Conservation (phyloP, 257 asterid species). For the Ligustrum vulgare region DNA sequence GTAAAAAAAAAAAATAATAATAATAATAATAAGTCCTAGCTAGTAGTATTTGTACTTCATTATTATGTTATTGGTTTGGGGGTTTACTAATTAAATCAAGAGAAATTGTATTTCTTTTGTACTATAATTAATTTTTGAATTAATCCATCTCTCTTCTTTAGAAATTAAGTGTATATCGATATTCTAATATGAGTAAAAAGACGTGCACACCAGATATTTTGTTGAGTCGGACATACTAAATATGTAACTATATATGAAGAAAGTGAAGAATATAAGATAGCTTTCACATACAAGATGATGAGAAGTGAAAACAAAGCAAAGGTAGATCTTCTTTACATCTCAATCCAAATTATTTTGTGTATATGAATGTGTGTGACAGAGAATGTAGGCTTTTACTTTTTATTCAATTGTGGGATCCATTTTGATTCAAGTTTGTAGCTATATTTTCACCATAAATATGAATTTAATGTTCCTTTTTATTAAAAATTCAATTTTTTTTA, state of each 20-base stretch:
- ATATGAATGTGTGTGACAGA: not conserved
- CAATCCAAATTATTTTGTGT: conserved; percentile 10
- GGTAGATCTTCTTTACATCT: conserved; percentile 24
- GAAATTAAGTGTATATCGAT: not conserved
- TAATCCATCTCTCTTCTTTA: not conserved
- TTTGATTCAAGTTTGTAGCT: conserved; percentile 34
- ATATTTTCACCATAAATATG: conserved; percentile 32
- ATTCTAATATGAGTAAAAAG: not conserved
- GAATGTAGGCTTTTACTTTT: conserved; percentile 19
- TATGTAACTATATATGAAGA: not conserved
- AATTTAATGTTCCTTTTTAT: not conserved
- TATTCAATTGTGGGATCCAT: conserved; percentile 32
- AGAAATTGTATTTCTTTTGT: conserved; percentile 43
- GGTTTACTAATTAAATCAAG: conserved; percentile 42
- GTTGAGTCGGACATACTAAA: not conserved
- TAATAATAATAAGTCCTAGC: not conserved
- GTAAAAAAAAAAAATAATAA: conserved; percentile 25
- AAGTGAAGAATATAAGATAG: conserved; percentile 31
- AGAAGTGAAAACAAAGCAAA: conserved; percentile 29
- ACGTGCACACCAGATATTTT: not conserved
- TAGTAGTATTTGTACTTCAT: conserved; percentile 20
- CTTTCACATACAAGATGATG: conserved; percentile 35
- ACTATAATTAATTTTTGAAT: conserved; percentile 11
- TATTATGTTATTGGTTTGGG: conserved; percentile 65
- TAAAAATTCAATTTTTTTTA: not conserved